Evolutionary conservation across 352 stramenopile species (phyloP), one percentile per base, ranked within the genome.

Genomic region (Phytophthora pini): DNA sequence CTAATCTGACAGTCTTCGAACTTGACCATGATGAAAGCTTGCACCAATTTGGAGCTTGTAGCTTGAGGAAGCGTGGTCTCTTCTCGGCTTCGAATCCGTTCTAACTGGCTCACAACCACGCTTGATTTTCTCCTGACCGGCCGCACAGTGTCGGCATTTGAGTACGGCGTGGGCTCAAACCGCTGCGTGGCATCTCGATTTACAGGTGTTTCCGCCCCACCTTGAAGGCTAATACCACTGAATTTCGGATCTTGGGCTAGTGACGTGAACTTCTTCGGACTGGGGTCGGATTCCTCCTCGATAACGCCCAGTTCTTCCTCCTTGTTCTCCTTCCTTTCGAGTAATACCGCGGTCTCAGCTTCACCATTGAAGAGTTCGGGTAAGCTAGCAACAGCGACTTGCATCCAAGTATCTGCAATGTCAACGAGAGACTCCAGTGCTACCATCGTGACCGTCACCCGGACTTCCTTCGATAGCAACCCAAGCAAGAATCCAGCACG

Each of bases 1-100:
- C 70, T 91, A 34, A 93, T 77, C 66, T 95, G 87, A n/a, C 73
- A 87, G 52, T 95, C 87, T 62, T 89, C 74, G 27, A 93, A 90
- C 26, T 87, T 86, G 8, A 93, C 74, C 47, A 90, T 80, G 13
- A 93, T 63, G 41, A 90, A 90, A 2, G 80, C 71, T 7, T 86
- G 67, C 7, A 82, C 72, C n/a, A 82, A 8, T 8, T 66, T 71
- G 2, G 45, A 64, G 31, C 10, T 62, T 38, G 34, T 31, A 24
- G 22, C 24, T 31, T 34, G 56, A 53, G 60, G 38, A 8, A 56
- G 27, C 20, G 47, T 41, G 1, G 24, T 36, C 7, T 62, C 52
- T 48, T 71, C 50, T 15, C 29, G 62, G 24, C 17, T 56, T 46
- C 55, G 53, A 39, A 49, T 38, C 2, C 13, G 34, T 26, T 62